Base-by-base conservation (phyloP, 306 rosid genomes). In the Quillaja saponaria region DNA sequence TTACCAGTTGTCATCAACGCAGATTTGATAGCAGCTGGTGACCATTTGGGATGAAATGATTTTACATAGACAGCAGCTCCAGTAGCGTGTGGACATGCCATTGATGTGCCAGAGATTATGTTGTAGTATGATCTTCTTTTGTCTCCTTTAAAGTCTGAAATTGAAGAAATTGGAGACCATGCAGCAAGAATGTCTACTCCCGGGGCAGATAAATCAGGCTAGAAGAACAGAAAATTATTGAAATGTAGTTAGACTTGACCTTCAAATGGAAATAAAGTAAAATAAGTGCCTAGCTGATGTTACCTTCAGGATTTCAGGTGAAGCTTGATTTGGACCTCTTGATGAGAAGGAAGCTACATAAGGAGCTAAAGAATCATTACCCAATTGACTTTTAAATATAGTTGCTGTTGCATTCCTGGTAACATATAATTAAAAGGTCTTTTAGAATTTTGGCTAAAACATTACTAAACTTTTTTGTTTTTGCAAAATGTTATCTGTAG, bases 271-370 rank as follows among this genome's bases (percentile, higher is more conserved):
- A 38, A 6, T 34, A 13, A 14, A 2, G 4, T 28, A 3, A 14
- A 6, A 6, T 8, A 13, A 34, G 7, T 34, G 10, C 8, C 5
- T 13, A 12, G 4, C 6, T 18, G 33, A 14, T 15, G 10, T 41
- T 62, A 84, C 87, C 82, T 81, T 81, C 12, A 83, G 90, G 64
- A 71, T 72, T 52, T 77, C 63, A 7, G 70, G 76, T 0, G 78
- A 59, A 39, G 13, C 1, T 20, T 65, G 81, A 54, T 67, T 84
- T 6, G 90, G 90, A 47, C 95, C 94, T 50, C 87, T 78, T 0
- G 94, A 76, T n/a, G 95, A 86, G 46, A 68, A 80, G 0, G 66
- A 8, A 10, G 58, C 74, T 4, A 77, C 0, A 3, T 57, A 66
- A 10, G 90, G 85, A 10, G 85, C 73, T 19, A 25, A 9, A 1